Percentiles rank a stretch among this genome's conserved stretches.
phyloP scores from a whole-genome alignment of 768 basidiomycete species.

The Tubosaeta sp. region DNA sequence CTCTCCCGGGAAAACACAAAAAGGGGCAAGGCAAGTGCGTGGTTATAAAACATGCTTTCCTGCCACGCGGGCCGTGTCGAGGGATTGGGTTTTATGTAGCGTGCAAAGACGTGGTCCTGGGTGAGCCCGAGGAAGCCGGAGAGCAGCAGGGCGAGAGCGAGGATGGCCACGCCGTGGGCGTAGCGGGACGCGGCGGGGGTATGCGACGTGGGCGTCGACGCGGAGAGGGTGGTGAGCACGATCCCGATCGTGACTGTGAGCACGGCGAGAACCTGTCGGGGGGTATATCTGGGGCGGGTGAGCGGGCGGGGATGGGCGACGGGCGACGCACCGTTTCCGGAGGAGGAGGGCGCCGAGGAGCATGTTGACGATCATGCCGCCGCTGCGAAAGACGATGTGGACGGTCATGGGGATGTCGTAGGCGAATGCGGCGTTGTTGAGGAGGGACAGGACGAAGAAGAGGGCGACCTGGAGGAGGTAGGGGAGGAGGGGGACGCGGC shows the following conservation, averaged over 20 bases:
- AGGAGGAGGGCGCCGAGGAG: constrained; percentile 66
- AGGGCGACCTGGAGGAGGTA: constrained; percentile 80
- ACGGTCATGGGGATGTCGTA: constrained; percentile 86
- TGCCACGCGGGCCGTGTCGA: constrained; percentile 57
- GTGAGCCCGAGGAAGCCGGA: constrained; percentile 78
- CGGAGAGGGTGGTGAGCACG: constrained; percentile 75
- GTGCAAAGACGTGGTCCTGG: constrained; percentile 74
- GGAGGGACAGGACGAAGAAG: constrained; percentile 71
- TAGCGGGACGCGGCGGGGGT: constrained; percentile 37
- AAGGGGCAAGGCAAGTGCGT: constrained; percentile 75
- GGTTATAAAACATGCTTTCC: constrained; percentile 90
- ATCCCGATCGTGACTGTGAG: constrained; percentile 80
- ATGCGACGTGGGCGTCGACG: constrained; percentile 40
- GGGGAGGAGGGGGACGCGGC: constrained; percentile 63
- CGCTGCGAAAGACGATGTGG: constrained; percentile 92
- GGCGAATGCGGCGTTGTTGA: constrained; percentile 91
- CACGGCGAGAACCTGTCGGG: constrained; percentile 66
- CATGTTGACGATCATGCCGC: constrained; percentile 82
- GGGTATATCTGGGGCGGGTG: constrained; percentile 48
- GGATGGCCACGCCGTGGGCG: constrained; percentile 65
- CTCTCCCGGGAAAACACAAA: constrained; percentile 59
- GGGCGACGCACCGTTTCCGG: constrained; percentile 51
- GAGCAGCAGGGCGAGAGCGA: constrained; percentile 73
- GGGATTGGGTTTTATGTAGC: constrained; percentile 34
- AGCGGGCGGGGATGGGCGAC: constrained; percentile 3